These are phyloP conservation scores for Oryza glaberrima DNA, from an alignment of 176 grass and related monocot species.

Conservation along the genomic window DNA sequence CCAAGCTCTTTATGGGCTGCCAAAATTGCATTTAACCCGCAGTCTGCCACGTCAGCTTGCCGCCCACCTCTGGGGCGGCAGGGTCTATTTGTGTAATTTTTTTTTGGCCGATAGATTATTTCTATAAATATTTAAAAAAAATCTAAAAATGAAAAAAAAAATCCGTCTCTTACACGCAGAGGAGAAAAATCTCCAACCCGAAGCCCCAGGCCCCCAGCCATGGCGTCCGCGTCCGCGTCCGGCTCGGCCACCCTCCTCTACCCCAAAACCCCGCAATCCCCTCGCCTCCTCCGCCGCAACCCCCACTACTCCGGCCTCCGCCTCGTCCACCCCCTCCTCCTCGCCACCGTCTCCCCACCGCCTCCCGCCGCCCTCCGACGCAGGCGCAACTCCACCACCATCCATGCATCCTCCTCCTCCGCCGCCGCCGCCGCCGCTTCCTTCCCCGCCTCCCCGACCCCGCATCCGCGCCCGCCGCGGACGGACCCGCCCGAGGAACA, in stretches of 20 bases:
- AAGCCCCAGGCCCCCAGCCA: constrained; percentile 38
- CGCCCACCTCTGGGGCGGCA: no score
- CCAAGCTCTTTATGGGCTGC: no score
- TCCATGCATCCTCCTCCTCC: constrained; percentile 31
- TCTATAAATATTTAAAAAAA: no score
- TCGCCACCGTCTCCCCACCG: background rate
- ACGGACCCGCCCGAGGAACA: constrained; percentile 27
- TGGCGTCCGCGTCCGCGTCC: constrained; percentile 42
- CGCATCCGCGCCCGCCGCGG: constrained; percentile 21
- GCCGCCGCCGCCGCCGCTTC: background rate
- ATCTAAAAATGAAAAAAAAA: no score
- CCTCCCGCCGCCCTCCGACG: background rate
- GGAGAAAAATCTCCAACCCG: constrained; percentile 13
- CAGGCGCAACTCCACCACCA: background rate
- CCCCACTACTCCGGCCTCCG: constrained; percentile 32
- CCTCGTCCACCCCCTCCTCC: constrained; percentile 13
- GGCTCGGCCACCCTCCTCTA: constrained; percentile 21
- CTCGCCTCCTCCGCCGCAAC: constrained; percentile 20
- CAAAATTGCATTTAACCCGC: no score
- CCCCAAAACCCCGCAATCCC: constrained; percentile 7
- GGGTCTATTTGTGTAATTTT: no score
- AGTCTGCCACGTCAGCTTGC: no score
- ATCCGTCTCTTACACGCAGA: background rate
- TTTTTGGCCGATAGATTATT: no score
- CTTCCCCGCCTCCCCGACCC: constrained; percentile 46